A percentile compares a stretch with the other conserved stretches of the same genome.
Conservation (phyloP, 1,284 basidiomycete species). For the Cystobasidium pallidum region DNA sequence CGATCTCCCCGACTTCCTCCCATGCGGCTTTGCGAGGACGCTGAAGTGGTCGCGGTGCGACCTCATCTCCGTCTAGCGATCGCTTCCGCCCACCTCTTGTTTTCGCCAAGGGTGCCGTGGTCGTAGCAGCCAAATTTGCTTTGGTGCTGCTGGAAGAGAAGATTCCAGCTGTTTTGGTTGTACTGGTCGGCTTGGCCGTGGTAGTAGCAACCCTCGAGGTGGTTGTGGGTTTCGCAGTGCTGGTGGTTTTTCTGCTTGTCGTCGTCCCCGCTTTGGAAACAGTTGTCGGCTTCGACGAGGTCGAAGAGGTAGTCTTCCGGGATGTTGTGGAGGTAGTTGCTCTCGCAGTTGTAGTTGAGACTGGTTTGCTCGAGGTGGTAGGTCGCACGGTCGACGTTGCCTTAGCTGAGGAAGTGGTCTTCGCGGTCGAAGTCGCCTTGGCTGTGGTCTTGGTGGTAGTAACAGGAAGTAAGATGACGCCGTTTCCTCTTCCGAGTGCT, state of each 20-base stretch:
- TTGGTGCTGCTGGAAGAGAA: slow-evolving; percentile 1
- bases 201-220: background rate
- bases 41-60: background rate
- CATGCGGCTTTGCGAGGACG: slow-evolving; percentile 1
- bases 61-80: background rate
- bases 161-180: background rate
- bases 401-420: background rate
- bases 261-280: background rate
- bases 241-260: slow-evolving; percentile 5
- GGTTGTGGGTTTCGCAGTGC: background rate
- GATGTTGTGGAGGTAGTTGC: background rate
- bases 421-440: background rate
- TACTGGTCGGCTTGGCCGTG: slow-evolving; percentile 9
- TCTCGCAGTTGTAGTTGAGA: too few relatives aligned
- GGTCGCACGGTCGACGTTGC: too few relatives aligned
- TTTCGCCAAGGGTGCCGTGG: background rate
- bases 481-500: slow-evolving; percentile 3
- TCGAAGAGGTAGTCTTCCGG: background rate
- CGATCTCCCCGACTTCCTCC: slow-evolving; percentile 29
- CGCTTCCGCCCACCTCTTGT: background rate
- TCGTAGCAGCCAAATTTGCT: background rate
- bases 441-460: background rate
- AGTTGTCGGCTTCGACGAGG: background rate
- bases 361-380: too few relatives aligned
- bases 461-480: slow-evolving; percentile 12